These are phyloP conservation scores for Thelephora ganbajun DNA, from an alignment of 768 basidiomycete species.

Conservation along the genomic window DNA sequence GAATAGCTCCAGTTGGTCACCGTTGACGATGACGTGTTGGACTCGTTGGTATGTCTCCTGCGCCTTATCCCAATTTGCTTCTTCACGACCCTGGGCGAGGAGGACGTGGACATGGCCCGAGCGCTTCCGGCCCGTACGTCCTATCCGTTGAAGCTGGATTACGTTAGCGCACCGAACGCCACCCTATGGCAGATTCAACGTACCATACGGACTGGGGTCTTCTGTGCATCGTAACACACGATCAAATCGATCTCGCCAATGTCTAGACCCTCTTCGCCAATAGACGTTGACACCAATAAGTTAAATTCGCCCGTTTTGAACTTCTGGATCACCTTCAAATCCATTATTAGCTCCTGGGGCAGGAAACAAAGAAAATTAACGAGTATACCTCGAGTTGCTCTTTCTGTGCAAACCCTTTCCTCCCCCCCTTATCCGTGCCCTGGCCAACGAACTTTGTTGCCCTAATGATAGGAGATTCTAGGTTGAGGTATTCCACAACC, in stretches of 20 bases:
- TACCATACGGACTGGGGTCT: constrained; percentile 94
- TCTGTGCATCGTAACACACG: constrained; percentile 92
- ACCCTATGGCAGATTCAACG: constrained; percentile 10
- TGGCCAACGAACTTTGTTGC: constrained; percentile 87
- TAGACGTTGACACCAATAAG: constrained; percentile 87
- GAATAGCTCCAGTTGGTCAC: constrained; percentile 81
- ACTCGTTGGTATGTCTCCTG: constrained; percentile 78
- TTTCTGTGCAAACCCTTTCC: constrained; percentile 80
- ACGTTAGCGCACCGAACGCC: not conserved
- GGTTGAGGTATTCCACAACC: constrained; percentile 67
- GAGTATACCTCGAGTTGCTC: constrained; percentile 69
- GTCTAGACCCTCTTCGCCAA: constrained; percentile 96
- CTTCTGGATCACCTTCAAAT: constrained; percentile 57
- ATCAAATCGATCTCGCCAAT: constrained; percentile 97
- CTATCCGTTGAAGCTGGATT: constrained; percentile 84
- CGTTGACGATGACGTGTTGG: constrained; percentile 75
- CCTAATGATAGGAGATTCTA: constrained; percentile 63
- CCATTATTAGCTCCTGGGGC: not conserved
- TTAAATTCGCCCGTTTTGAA: constrained; percentile 87
- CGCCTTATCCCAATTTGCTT: constrained; percentile 80
- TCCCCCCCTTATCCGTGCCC: constrained; percentile 70
- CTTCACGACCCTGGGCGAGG: constrained; percentile 83
- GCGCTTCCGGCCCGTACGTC: constrained; percentile 88
- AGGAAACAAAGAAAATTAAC: not conserved
- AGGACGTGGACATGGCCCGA: constrained; percentile 84